Conservation (phyloP, 2,329 filamentous ascomycete species). For the Arthrinium phaeospermum region DNA sequence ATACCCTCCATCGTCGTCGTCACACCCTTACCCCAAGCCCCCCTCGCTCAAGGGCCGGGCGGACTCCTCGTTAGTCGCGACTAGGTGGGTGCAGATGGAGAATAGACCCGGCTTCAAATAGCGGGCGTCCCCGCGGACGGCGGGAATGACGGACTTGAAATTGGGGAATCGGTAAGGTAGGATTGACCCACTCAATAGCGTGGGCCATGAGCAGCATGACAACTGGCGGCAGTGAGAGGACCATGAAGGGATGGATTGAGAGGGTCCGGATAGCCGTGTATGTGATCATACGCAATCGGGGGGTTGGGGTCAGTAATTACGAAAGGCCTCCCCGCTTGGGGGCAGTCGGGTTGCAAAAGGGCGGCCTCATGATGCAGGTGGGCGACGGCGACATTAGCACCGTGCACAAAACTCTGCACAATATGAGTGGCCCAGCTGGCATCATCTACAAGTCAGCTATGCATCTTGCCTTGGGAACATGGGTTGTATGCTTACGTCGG, state of each 20-base stretch:
- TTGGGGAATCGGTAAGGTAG: slow-evolving; percentile 37
- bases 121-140: slow-evolving; percentile 40
- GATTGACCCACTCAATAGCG: slow-evolving; percentile 42
- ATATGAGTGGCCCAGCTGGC: slow-evolving; percentile 45
- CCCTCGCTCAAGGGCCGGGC: slow-evolving; percentile 41
- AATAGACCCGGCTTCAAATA: slow-evolving; percentile 48
- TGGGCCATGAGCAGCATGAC: slow-evolving; percentile 44
- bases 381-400: slow-evolving; percentile 47
- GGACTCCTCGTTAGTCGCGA: slow-evolving; percentile 41
- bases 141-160: slow-evolving; percentile 37
- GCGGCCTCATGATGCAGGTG: slow-evolving; percentile 49
- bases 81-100: slow-evolving; percentile 47
- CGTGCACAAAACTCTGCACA: slow-evolving; percentile 48
- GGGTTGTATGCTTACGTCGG: slow-evolving; percentile 48
- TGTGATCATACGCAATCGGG: slow-evolving; percentile 45
- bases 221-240: slow-evolving; percentile 39
- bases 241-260: slow-evolving; percentile 42
- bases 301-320: slow-evolving; percentile 49
- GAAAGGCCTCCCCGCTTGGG: slow-evolving; percentile 45
- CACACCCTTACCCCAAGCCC: slow-evolving; percentile 45
- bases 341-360: slow-evolving; percentile 30
- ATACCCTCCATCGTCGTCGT: slow-evolving; percentile 48
- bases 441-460: slow-evolving; percentile 11
- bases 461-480: neutral
- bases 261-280: slow-evolving; percentile 43